A percentile compares a stretch with the other conserved stretches of the same genome.
These are phyloP conservation scores for Zymoseptoria ardabiliae DNA, from an alignment of 2,329 filamentous ascomycete genomes.

Conservation along the genomic window DNA sequence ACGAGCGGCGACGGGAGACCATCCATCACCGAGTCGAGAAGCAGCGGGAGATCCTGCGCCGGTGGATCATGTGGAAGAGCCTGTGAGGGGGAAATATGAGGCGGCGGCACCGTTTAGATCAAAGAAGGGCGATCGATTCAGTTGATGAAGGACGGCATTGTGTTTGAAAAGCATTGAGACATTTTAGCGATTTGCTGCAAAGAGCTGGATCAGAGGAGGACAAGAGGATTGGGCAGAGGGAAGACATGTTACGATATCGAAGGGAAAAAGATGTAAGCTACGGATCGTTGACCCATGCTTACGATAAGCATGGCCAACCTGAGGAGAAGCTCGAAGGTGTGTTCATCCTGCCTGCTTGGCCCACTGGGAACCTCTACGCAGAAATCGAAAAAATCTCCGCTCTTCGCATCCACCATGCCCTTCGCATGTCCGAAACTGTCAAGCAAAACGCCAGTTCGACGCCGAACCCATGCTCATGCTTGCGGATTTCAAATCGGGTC, in stretches of 20 bases:
- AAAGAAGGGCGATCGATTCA: conserved; percentile 79
- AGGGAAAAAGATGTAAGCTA: background rate
- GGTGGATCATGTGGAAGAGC: conserved; percentile 65
- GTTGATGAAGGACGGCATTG: conserved; percentile 19
- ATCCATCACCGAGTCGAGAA: conserved; percentile 15
- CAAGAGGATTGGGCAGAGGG: background rate
- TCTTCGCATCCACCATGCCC: background rate
- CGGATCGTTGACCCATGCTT: background rate
- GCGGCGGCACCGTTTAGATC: conserved; percentile 65
- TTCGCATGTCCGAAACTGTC: background rate
- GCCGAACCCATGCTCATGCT: background rate
- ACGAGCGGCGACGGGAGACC: conserved; percentile 33
- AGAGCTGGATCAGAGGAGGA: background rate
- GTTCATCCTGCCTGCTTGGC: background rate
- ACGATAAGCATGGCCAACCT: background rate
- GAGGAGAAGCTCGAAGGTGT: background rate
- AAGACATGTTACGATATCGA: background rate
- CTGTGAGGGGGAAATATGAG: conserved; percentile 88
- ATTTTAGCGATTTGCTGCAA: background rate
- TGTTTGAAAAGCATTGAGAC: background rate
- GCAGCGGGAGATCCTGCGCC: conserved; percentile 63
- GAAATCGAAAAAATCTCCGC: background rate
- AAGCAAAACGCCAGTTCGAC: background rate
- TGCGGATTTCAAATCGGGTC: background rate
- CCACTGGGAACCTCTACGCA: background rate